These are phyloP conservation scores for Naematelia aurantialba DNA, from an alignment of 768 basidiomycete genomes.

Conservation along the genomic window DNA sequence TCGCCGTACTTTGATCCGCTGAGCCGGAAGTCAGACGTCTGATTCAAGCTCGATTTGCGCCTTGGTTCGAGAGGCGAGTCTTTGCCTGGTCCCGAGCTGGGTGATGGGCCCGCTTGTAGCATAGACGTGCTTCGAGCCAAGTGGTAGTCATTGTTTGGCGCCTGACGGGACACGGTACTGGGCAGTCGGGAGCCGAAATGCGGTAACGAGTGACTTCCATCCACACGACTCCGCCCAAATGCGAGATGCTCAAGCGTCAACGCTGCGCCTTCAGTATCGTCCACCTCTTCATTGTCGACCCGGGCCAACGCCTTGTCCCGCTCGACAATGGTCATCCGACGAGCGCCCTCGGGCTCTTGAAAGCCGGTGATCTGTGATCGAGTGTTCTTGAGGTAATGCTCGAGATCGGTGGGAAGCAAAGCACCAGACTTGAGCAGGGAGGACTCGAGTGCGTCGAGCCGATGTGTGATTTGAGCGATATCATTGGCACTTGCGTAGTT, in stretches of 20 bases:
- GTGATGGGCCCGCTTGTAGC: neutral
- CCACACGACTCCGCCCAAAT: slow-evolving; percentile 41
- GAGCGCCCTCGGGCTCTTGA: neutral
- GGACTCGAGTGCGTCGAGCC: slow-evolving; percentile 45
- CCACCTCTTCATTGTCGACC: slow-evolving; percentile 2
- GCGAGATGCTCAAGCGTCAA: slow-evolving; percentile 48
- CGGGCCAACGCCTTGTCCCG: neutral
- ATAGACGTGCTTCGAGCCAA: slow-evolving; percentile 2
- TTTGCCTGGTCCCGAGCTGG: neutral
- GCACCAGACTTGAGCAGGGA: slow-evolving; percentile 39
- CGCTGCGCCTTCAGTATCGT: slow-evolving; percentile 49
- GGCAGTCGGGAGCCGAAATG: slow-evolving; percentile 31
- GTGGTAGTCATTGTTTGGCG: slow-evolving; percentile 42
- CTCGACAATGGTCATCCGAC: neutral
- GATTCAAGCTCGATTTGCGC: slow-evolving; percentile 12
- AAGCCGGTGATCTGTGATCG: slow-evolving; percentile 8
- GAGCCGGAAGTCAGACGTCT: neutral
- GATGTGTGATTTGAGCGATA: slow-evolving; percentile 38
- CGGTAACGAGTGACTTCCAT: slow-evolving; percentile 31
- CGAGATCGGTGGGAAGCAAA: slow-evolving; percentile 38
- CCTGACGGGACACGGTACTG: slow-evolving; percentile 16
- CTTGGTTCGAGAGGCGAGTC: neutral
- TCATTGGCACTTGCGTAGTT: slow-evolving; percentile 40
- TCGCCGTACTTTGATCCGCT: neutral
- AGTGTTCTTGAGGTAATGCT: slow-evolving; percentile 31